Percentiles rank a stretch among this genome's conserved stretches.
Conservation (phyloP, 2,329 filamentous ascomycete species). For the Fusarium sp. region DNA sequence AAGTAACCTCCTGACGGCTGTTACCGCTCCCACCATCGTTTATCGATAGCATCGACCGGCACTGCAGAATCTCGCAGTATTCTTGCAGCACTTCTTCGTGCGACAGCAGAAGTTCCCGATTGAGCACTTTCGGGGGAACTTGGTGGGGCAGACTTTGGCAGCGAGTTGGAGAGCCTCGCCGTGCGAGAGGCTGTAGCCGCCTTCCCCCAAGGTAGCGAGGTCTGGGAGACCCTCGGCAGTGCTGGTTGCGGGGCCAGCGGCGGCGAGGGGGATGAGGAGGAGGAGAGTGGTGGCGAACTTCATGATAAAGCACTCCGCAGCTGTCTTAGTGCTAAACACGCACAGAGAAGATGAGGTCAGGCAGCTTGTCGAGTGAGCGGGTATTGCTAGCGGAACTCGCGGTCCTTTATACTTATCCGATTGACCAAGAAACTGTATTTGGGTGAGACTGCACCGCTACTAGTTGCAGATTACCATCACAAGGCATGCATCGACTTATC, state of each 20-base stretch:
- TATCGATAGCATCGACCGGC: slow-evolving; percentile 4
- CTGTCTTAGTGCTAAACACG: fast-evolving
- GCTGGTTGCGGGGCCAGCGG: neutral
- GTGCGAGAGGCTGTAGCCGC: neutral
- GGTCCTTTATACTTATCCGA: neutral
- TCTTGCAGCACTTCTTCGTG: slow-evolving; percentile 24
- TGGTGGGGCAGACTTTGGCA: slow-evolving; percentile 13
- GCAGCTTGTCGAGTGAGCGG: neutral
- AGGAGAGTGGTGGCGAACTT: neutral
- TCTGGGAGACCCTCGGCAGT: slow-evolving; percentile 14
- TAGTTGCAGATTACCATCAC: neutral
- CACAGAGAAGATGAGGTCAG: neutral
- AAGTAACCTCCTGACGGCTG: too few relatives aligned
- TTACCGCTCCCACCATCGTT: too few relatives aligned
- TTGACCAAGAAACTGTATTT: neutral
- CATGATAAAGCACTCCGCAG: neutral
- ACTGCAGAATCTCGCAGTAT: slow-evolving; percentile 7
- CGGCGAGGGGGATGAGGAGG: neutral
- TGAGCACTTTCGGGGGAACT: slow-evolving; percentile 13
- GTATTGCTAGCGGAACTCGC: fast-evolving
- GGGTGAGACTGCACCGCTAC: neutral
- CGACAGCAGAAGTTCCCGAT: slow-evolving; percentile 8
- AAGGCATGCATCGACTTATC: fast-evolving
- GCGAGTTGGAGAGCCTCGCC: neutral
- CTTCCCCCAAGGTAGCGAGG: neutral